Percentiles rank a stretch among this genome's conserved stretches.
These are phyloP conservation scores for Candida sp. DNA, from an alignment of 1,139 yeast genomes.

Conservation along the genomic window DNA sequence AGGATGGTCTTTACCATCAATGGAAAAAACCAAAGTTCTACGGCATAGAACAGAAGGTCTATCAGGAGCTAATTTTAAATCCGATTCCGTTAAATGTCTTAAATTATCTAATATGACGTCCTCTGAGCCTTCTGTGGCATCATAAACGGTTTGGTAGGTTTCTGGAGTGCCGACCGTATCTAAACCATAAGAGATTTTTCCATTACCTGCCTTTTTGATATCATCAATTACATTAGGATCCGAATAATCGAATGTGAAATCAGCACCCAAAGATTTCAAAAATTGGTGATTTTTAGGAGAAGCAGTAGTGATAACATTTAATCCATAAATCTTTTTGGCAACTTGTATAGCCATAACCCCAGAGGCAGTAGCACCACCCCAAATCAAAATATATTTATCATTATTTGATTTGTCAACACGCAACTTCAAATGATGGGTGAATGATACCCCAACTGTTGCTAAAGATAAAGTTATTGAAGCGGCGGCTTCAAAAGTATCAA, in stretches of 20 bases:
- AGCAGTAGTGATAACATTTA: constrained; percentile 22
- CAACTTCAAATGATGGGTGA: constrained; percentile 20
- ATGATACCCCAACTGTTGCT: constrained; percentile 40
- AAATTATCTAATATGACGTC: constrained; percentile 27
- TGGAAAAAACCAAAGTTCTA: constrained; percentile 11
- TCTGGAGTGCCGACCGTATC: constrained; percentile 15
- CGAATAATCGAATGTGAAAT: constrained; percentile 21
- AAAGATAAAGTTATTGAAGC: constrained; percentile 55
- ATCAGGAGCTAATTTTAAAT: constrained; percentile 11
- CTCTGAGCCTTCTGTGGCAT: constrained; percentile 30
- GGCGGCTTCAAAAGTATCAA: constrained; percentile 30
- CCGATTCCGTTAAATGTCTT: constrained; percentile 17
- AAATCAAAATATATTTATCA: constrained; percentile 26
- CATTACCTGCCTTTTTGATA: constrained; percentile 12
- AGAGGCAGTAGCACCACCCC: constrained; percentile 24
- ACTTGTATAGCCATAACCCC: constrained; percentile 25
- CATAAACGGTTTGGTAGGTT: constrained; percentile 28
- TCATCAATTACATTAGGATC: constrained; percentile 13
- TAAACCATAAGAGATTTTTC: constrained; percentile 16
- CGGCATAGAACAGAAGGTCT: constrained; percentile 20
- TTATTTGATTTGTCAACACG: constrained; percentile 19
- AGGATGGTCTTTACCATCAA: constrained; percentile 9
- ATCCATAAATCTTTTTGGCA: constrained; percentile 20
- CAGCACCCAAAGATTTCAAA: constrained; percentile 19
- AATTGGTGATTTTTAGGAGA: constrained; percentile 15